These are phyloP conservation scores for Cotoneaster glaucophyllus DNA, from an alignment of 306 rosid genomes.

Conservation along the genomic window DNA sequence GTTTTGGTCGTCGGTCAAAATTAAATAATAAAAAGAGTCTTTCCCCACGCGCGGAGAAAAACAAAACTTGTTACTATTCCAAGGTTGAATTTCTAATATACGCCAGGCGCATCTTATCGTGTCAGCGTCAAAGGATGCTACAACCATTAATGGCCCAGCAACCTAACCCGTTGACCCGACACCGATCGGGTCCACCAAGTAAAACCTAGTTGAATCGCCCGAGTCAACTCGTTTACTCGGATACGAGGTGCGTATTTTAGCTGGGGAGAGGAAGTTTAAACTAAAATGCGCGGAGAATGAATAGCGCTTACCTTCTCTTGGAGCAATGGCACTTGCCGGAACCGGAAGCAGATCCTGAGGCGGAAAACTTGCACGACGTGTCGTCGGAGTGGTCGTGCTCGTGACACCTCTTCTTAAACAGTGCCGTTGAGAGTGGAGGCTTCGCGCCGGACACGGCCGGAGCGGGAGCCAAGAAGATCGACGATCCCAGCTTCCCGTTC, in stretches of 20 bases:
- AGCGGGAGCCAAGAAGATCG: conserved; percentile 41
- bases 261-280: background rate
- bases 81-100: background rate
- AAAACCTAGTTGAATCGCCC: conserved; percentile 3
- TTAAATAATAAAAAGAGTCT: conserved; percentile 6
- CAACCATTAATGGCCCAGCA: conserved; percentile 7
- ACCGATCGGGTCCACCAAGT: background rate
- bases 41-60: background rate
- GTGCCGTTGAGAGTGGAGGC: conserved; percentile 46
- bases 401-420: conserved; percentile 61
- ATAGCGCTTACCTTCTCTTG: conserved; percentile 57
- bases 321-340: conserved; percentile 79
- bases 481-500: conserved; percentile 68
- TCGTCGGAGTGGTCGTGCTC: conserved; percentile 60
- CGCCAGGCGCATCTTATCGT: conserved; percentile 1
- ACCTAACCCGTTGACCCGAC: conserved; percentile 39
- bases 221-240: background rate
- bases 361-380: conserved; percentile 51
- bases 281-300: background rate
- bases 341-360: conserved; percentile 38
- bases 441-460: conserved; percentile 50
- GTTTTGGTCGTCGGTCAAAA: background rate
- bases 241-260: background rate
- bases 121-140: conserved; percentile 44
- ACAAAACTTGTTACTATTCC: background rate